Evolutionary conservation across 495 filamentous ascomycete genomes (phyloP), one percentile per base, ranked within the genome.

Genomic region (Lentithecium fluviatile): DNA sequence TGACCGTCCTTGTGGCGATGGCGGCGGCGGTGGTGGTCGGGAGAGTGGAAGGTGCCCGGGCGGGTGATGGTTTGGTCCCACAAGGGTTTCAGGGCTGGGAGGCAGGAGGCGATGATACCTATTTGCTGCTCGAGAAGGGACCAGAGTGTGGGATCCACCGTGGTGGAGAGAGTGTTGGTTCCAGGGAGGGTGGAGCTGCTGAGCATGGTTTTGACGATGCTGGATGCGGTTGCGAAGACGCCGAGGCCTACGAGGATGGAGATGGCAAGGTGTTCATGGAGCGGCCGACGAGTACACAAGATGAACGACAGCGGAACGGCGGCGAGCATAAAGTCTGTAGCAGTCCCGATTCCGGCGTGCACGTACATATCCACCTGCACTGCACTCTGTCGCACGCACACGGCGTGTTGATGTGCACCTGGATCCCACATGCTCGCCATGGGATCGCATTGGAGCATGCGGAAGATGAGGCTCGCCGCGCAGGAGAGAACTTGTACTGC

Each of bases 241-340:
- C 72, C 74, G 45, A 76, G 65, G 4, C 66, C 69, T 69, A 74
- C 71, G 32, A 76, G 56, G 45, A 68, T 43, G 4, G 37, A 63
- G 25, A 76, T 45, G 20, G 68, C 60, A 15, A 73, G 36, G 47
- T 69, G 70, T 49, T 74, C 72, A 2, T 62, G 62, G 17, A 73
- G 53, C 37, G 69, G 74, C 10, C 69, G 57, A 29, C 65, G 65
- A 43, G 73, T 57, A 32, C 68, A 62, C 40, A 56, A 46, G 50
- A 76, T 68, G 59, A 75, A 73, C 29, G 64, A 66, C 38, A 76
- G 37, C n/a, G 73, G 74, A 20, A 72, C 47, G 13, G 71, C 29
- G 50, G 67, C 69, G 26, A 74, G 58, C 21, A 67, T 62, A 5
- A 76, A 34, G 58, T 76, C 72, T 1, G 71, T 72, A 21, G 65